Percentiles rank a stretch among this genome's conserved stretches.
These are phyloP conservation scores for Sclerotinia glacialis DNA, from an alignment of 2,329 filamentous ascomycete genomes.

Conservation along the genomic window DNA sequence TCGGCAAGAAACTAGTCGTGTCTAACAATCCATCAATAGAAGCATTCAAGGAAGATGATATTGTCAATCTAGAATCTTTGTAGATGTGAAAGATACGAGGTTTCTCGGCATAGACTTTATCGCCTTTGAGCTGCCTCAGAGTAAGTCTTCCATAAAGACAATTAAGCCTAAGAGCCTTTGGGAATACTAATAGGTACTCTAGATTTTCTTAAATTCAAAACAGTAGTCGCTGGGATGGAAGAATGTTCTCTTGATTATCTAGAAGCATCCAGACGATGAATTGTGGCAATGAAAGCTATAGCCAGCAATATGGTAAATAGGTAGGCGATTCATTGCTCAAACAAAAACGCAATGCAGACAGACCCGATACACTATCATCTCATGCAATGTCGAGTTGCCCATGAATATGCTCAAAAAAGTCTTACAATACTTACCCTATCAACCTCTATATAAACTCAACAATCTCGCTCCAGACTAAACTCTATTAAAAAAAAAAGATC, in stretches of 20 bases:
- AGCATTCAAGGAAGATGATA: not conserved
- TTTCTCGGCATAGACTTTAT: not conserved
- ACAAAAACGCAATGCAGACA: too few species aligned
- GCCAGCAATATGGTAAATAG: not conserved
- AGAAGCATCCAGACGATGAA: not conserved
- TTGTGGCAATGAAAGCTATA: not conserved
- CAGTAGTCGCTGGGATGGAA: not conserved
- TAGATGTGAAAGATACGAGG: not conserved
- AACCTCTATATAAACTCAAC: too few species aligned
- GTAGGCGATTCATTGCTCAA: not conserved
- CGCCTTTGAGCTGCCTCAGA: not conserved
- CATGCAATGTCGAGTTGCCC: too few species aligned
- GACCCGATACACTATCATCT: too few species aligned
- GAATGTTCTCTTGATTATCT: too few species aligned
- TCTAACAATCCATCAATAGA: not conserved
- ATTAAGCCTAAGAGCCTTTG: not conserved
- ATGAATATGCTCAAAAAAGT: too few species aligned
- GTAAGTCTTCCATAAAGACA: not conserved
- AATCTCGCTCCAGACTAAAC: too few species aligned
- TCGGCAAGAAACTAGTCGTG: not conserved
- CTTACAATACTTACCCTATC: too few species aligned
- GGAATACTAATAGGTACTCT: not conserved
- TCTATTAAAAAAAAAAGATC: too few species aligned
- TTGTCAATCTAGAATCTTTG: not conserved
- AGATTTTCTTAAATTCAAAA: not conserved